phyloP scores from a whole-genome alignment of 1,284 basidiomycete species.

The Vanrija pseudolonga region DNA sequence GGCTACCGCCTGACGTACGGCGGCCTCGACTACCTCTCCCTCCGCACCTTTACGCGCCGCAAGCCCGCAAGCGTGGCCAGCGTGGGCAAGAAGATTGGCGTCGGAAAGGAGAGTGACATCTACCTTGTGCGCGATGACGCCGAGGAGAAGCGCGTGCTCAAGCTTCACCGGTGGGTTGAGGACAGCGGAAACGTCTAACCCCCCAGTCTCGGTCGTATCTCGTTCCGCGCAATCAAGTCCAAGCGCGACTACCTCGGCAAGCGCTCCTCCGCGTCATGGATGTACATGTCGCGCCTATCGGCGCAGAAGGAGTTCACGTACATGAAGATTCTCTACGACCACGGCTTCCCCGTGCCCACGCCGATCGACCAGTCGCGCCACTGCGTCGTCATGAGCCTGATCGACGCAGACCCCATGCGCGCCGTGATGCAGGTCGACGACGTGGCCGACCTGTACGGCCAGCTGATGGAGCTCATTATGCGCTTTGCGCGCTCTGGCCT shows the following conservation, averaged over 20 bases:
- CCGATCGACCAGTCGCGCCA: slow-evolving; percentile 94
- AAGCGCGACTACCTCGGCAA: slow-evolving; percentile 97
- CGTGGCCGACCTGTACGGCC: slow-evolving; percentile 84
- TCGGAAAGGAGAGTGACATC: slow-evolving; percentile 97
- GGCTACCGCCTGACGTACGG: slow-evolving; percentile 97
- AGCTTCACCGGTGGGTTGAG: slow-evolving; percentile 71
- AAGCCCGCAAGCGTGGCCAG: slow-evolving; percentile 68
- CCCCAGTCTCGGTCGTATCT: slow-evolving; percentile 82
- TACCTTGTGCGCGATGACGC: slow-evolving; percentile 84
- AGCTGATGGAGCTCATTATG: slow-evolving; percentile 92
- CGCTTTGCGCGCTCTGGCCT: slow-evolving; percentile 87
- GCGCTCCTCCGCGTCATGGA: slow-evolving; percentile 94
- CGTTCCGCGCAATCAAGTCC: slow-evolving; percentile 93
- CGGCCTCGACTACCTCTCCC: slow-evolving; percentile 92
- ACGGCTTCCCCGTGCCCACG: slow-evolving; percentile 87
- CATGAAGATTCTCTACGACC: slow-evolving; percentile 95
- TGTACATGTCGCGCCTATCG: slow-evolving; percentile 97
- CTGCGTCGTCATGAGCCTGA: slow-evolving; percentile 91
- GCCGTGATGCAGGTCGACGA: slow-evolving; percentile 79
- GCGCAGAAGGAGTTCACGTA: slow-evolving; percentile 98
- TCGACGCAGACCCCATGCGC: slow-evolving; percentile 94
- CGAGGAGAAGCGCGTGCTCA: slow-evolving; percentile 81
- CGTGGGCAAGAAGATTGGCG: slow-evolving; percentile 95
- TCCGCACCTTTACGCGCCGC: slow-evolving; percentile 85
- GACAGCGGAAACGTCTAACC: no score